Percentiles rank a stretch among this genome's conserved stretches.
Evolutionary conservation across 176 grass and related monocot species (phyloP).

Genomic region (Poa annua): DNA sequence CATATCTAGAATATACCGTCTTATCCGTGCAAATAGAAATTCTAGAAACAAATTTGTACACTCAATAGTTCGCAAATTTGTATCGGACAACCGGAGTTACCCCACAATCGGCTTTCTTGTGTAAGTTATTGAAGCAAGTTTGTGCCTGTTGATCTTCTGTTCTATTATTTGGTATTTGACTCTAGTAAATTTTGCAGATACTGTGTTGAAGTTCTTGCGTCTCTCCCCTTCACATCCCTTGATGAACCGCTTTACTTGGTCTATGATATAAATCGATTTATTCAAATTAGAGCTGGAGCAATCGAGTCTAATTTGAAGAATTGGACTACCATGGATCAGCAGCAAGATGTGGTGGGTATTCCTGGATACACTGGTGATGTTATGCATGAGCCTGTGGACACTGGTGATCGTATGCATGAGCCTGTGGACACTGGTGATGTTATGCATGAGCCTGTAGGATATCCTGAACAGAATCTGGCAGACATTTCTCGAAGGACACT

Average conservation of each 20-base stretch:
- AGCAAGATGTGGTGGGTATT: slow-evolving; percentile 36
- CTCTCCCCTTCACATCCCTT: slow-evolving; percentile 82
- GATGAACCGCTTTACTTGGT: slow-evolving; percentile 99
- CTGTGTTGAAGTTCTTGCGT: slow-evolving; percentile 91
- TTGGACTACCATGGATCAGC: slow-evolving; percentile 79
- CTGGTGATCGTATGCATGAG: slow-evolving; percentile 44
- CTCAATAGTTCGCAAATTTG: slow-evolving; percentile 92
- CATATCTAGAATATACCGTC: slow-evolving; percentile 91
- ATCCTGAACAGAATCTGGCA: slow-evolving; percentile 43
- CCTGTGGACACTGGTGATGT: slow-evolving; percentile 46
- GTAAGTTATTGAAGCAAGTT: slow-evolving; percentile 61
- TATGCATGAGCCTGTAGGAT: slow-evolving; percentile 56
- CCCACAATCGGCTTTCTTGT: slow-evolving; percentile 73
- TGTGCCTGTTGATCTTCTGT: slow-evolving; percentile 29
- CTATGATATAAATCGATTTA: slow-evolving; percentile 97
- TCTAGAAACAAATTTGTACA: slow-evolving; percentile 98
- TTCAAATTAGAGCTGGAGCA: slow-evolving; percentile 88
- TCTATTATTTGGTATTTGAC: slow-evolving; percentile 32
- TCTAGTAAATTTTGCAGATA: slow-evolving; percentile 69
- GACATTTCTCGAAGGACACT: slow-evolving; percentile 45
- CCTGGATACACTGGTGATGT: slow-evolving; percentile 38
- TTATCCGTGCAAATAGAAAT: slow-evolving; percentile 83
- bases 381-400: slow-evolving; percentile 52
- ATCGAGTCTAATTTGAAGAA: slow-evolving; percentile 90
- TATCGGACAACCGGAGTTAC: slow-evolving; percentile 61